Evolutionary conservation across 768 basidiomycete species (phyloP).

Genomic region (Macrolepiota dolichaula): DNA sequence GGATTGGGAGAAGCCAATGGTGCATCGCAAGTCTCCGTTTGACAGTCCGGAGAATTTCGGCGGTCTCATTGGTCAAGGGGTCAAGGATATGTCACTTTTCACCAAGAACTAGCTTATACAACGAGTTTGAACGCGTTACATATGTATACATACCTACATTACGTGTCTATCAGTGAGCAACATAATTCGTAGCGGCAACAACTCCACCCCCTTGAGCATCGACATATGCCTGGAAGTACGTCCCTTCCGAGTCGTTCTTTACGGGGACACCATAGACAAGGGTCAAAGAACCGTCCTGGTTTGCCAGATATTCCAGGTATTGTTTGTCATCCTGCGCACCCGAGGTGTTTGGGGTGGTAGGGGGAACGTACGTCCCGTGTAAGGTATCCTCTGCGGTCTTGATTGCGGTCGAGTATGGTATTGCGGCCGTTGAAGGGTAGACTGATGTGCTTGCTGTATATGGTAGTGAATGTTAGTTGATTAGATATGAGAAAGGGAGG

Average conservation of each 20-base stretch:
- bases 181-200: constrained; percentile 43
- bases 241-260: constrained; percentile 28
- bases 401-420: constrained; percentile 1
- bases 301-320: constrained; percentile 35
- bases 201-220: constrained; percentile 49
- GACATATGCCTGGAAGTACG: constrained; percentile 56
- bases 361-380: constrained; percentile 1
- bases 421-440: background rate
- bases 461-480: background rate
- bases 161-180: background rate
- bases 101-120: background rate
- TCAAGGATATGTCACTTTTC: background rate
- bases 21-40: background rate
- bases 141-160: too few relatives aligned
- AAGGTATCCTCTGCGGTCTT: constrained; percentile 5
- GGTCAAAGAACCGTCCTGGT: constrained; percentile 31
- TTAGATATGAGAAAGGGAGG: background rate
- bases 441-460: constrained; percentile 1
- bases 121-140: too few relatives aligned
- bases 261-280: constrained; percentile 38
- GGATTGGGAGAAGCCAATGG: background rate
- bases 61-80: background rate
- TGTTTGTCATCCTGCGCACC: constrained; percentile 3
- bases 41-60: background rate
- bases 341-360: constrained; percentile 13